phyloP scores from a whole-genome alignment of 2,329 filamentous ascomycete genomes.

The Mariannaea elegans region DNA sequence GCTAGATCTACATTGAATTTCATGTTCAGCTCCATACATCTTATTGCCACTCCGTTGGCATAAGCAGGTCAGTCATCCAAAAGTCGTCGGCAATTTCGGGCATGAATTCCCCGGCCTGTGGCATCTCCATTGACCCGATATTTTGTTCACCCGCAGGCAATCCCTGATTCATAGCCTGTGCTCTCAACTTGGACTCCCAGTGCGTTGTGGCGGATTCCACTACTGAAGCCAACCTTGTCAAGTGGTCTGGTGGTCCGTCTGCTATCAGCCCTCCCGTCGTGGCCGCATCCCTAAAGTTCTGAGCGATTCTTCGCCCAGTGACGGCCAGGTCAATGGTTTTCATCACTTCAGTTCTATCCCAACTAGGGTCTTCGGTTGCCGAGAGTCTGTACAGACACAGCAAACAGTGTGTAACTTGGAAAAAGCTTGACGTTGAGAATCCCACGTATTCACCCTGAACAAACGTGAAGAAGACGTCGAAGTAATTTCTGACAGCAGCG shows the following conservation, averaged over 20 bases:
- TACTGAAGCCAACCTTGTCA: neutral
- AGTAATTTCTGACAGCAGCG: neutral
- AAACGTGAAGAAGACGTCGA: neutral
- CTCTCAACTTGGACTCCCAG: slow-evolving; percentile 4
- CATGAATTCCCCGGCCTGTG: neutral
- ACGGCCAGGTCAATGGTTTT: neutral
- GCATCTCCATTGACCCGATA: neutral
- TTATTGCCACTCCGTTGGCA: neutral
- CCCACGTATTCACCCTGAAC: neutral
- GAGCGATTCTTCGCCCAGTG: neutral
- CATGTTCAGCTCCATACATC: no score
- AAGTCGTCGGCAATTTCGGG: neutral
- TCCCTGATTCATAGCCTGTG: neutral
- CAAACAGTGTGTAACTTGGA: neutral
- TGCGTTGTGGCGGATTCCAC: neutral
- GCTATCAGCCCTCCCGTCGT: neutral
- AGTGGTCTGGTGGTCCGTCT: neutral
- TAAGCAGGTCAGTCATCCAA: neutral
- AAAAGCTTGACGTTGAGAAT: neutral
- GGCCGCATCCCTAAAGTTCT: neutral
- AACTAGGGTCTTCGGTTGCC: neutral
- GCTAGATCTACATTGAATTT: no score
- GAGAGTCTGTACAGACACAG: neutral
- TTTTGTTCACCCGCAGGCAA: neutral
- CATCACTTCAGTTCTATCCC: neutral